phyloP scores from a whole-genome alignment of 345 rosid species.

The Pistacia atlantica region DNA sequence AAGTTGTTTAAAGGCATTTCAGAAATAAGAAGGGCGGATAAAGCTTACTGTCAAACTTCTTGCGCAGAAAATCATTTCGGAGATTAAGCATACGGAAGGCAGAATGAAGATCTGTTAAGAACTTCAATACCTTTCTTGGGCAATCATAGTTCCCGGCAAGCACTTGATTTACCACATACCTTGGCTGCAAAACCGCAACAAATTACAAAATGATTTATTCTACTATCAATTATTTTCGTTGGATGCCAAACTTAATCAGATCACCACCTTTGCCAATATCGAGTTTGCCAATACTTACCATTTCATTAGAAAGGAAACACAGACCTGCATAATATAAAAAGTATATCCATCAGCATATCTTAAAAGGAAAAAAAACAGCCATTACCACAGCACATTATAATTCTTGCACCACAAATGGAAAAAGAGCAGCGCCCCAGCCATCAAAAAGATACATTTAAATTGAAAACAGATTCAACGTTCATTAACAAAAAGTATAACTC shows the following conservation, averaged over 20 bases:
- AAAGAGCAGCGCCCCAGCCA: not conserved
- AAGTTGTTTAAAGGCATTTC: not conserved
- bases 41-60: conserved; percentile 82
- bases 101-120: conserved; percentile 86
- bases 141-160: conserved; percentile 91
- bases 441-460: not conserved
- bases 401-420: not conserved
- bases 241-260: not conserved
- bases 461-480: not conserved
- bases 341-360: conserved; percentile 15
- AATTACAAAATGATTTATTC: not conserved
- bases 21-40: not conserved
- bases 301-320: conserved; percentile 92
- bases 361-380: not conserved
- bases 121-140: conserved; percentile 81
- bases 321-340: conserved; percentile 57
- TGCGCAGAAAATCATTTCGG: conserved; percentile 94
- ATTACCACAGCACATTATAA: not conserved
- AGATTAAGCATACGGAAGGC: conserved; percentile 95
- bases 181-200: conserved; percentile 55
- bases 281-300: conserved; percentile 50
- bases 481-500: not conserved
- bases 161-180: conserved; percentile 90
- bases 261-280: not conserved
- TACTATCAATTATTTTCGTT: not conserved